A percentile compares a stretch with the other conserved stretches of the same genome.
Evolutionary conservation across 1,284 basidiomycete species (phyloP).

Genomic region (Anthracocystis setariae): DNA sequence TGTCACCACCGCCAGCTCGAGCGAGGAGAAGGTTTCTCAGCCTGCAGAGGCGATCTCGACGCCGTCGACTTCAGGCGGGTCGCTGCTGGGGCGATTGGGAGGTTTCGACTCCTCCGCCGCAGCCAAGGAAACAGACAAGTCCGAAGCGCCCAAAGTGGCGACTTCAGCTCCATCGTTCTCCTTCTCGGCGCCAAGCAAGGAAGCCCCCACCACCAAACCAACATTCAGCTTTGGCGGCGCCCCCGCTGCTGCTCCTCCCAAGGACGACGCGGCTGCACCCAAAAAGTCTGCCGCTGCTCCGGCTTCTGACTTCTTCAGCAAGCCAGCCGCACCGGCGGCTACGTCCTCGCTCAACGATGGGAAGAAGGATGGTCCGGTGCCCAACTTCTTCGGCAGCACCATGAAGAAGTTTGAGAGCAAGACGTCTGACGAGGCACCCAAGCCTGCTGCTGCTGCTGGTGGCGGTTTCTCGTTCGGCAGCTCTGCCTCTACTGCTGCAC

Average conservation of each 20-base stretch:
- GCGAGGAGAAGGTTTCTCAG: not conserved
- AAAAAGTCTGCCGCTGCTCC: constrained; percentile 28
- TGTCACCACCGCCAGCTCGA: not conserved
- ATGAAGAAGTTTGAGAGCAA: constrained; percentile 46
- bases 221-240: constrained; percentile 51
- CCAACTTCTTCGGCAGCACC: constrained; percentile 59
- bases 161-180: constrained; percentile 34
- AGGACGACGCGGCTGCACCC: constrained; percentile 3
- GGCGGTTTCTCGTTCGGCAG: constrained; percentile 10
- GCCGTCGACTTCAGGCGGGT: constrained; percentile 11
- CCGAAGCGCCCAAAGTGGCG: constrained; percentile 14
- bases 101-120: constrained; percentile 50
- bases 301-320: constrained; percentile 44
- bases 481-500: not conserved
- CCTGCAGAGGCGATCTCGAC: constrained; percentile 2
- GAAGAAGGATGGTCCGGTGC: constrained; percentile 60
- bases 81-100: constrained; percentile 48
- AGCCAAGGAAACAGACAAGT: constrained; percentile 17
- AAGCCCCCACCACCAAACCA: constrained; percentile 21
- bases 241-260: constrained; percentile 7
- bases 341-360: constrained; percentile 24
- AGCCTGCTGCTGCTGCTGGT: constrained; percentile 10
- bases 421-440: constrained; percentile 11
- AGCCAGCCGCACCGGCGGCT: constrained; percentile 31
- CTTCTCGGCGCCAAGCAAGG: constrained; percentile 42